These are phyloP conservation scores for Candida parachauliodes DNA, from an alignment of 805 yeast genomes.

Conservation along the genomic window DNA sequence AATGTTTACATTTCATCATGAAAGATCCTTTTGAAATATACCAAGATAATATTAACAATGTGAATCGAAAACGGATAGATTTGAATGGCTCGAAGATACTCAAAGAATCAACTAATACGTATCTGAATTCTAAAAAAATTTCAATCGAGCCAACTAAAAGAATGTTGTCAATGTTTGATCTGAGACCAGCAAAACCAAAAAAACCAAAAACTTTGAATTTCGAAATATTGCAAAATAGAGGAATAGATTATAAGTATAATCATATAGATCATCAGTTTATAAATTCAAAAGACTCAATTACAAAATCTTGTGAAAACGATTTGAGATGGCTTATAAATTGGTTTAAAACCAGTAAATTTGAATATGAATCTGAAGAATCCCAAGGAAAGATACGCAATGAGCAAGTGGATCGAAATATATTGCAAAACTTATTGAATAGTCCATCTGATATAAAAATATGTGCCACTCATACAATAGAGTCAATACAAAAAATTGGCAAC, in stretches of 20 bases:
- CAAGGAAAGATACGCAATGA: neutral
- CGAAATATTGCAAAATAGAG: conserved; percentile 5
- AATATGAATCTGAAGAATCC: neutral
- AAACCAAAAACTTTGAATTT: conserved; percentile 5
- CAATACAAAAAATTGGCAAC: conserved; percentile 1
- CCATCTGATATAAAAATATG: neutral
- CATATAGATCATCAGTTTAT: conserved; percentile 1
- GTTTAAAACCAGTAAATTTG: conserved; percentile 7
- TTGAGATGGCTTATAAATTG: conserved; percentile 2
- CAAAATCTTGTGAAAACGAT: neutral
- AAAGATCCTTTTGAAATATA: conserved; percentile 9
- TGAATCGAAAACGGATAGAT: conserved; percentile 3
- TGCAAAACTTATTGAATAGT: neutral
- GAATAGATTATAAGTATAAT: conserved; percentile 5
- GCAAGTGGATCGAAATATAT: neutral
- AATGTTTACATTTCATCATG: conserved; percentile 4
- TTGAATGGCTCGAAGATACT: neutral
- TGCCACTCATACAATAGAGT: conserved; percentile 8
- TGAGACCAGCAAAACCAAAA: neutral
- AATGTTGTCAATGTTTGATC: conserved; percentile 1
- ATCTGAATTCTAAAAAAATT: conserved; percentile 1
- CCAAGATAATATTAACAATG: conserved; percentile 4
- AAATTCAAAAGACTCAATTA: conserved; percentile 4
- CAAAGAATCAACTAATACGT: neutral
- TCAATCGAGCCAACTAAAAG: neutral